phyloP scores from a whole-genome alignment of 495 filamentous ascomycete genomes.

The Hyaloscypha finlandica region DNA sequence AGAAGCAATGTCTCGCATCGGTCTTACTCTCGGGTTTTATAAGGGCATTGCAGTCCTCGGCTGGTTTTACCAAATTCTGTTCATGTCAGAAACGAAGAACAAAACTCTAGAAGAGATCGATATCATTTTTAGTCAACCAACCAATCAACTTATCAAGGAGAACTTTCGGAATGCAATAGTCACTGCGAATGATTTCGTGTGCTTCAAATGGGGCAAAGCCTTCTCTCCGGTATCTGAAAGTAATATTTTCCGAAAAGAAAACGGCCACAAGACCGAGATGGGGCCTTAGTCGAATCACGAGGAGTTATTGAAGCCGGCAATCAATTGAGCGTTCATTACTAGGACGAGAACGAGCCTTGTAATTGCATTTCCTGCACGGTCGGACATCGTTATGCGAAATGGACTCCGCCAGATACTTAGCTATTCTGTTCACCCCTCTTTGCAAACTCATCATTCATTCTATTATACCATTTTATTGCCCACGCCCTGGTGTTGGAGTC shows the following conservation, averaged over 20 bases:
- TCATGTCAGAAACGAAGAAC: slow-evolving; percentile 67
- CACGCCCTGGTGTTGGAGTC: no score
- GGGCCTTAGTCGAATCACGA: slow-evolving; percentile 17
- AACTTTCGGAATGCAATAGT: slow-evolving; percentile 42
- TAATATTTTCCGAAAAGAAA: slow-evolving; percentile 29
- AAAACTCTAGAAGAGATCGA: slow-evolving; percentile 63
- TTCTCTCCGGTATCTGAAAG: slow-evolving; percentile 25
- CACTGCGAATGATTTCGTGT: slow-evolving; percentile 23
- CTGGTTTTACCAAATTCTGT: slow-evolving; percentile 59
- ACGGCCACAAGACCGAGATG: slow-evolving; percentile 18
- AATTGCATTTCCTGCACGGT: no score
- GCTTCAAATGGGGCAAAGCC: slow-evolving; percentile 28
- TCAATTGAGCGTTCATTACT: no score
- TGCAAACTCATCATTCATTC: no score
- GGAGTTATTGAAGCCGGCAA: slow-evolving; percentile 14
- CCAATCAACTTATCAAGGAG: slow-evolving; percentile 52
- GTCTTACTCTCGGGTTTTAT: slow-evolving; percentile 62
- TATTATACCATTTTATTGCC: no score
- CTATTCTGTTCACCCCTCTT: no score
- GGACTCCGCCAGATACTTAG: no score
- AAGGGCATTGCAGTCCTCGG: slow-evolving; percentile 59
- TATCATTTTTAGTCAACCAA: slow-evolving; percentile 56
- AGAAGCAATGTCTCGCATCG: slow-evolving; percentile 55
- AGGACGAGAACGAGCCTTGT: no score
- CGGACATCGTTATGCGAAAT: no score